Base-by-base conservation (phyloP, 2,329 filamentous ascomycete species). In the Penicillium hordei region DNA sequence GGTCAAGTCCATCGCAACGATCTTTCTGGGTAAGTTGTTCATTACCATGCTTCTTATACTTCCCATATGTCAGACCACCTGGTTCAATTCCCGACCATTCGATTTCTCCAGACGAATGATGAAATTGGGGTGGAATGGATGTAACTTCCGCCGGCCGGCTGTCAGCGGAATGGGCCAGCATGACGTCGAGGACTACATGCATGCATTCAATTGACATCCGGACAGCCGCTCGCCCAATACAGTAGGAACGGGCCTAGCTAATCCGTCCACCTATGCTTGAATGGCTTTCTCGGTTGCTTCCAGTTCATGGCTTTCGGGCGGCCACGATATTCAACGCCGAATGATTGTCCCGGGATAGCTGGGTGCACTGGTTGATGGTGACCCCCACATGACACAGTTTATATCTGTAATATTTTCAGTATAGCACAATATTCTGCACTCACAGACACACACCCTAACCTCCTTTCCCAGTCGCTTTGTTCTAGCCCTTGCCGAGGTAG, bases 401-500 rank as follows among this genome's bases (percentile, higher is more conserved):
- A 17, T 38, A 17, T 15, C 23, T 25, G 1, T 4, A 5, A 39
- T 7, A 5, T 6, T 23, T 25, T n/a, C 34, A 38, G 33, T 19
- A 10, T 5, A 33, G 15, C 9, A 33, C 3, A 21, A n/a, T 6
- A 23, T 34, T 15, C 19, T n/a, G 5, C 15, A 2, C 5, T 5
- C 19, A 33, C 2, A 46, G 12, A 29, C 25, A 33, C 5, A 17
- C 2, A 21, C 1, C 13, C 21, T 27, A n/a, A 12, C 9, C 5
- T 10, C 19, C 5, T 21, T 29, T 42, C 13, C 5, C 8, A 27
- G 13, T 29, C 12, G 12, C 9, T 1, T 43, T 19, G 17, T n/a
- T 17, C 38, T 9, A 46, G 33, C 29, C 25, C 21, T 54, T 60
- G 46, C 55, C 53, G 48, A 60, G 63, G 57, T 44, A 64, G 40